phyloP scores from a whole-genome alignment of 805 yeast genomes.

The Zygosaccharomyces rouxii region DNA sequence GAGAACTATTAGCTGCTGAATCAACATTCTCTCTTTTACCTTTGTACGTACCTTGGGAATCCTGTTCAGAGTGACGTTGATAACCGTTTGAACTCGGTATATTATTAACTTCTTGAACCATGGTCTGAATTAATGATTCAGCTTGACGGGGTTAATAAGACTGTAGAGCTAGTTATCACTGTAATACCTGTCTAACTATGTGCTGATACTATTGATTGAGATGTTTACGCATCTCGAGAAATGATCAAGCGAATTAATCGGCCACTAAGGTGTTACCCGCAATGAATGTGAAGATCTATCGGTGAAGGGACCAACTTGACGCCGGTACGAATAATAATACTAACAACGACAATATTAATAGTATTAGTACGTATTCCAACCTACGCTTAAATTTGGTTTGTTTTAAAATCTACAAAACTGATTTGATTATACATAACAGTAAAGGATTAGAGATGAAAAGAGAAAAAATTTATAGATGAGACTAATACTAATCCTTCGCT shows the following conservation, averaged over 20 bases:
- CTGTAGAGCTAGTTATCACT: not conserved
- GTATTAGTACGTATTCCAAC: not conserved
- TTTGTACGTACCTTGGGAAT: constrained; percentile 1
- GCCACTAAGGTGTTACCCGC: not conserved
- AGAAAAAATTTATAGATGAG: constrained; percentile 2
- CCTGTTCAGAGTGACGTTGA: not conserved
- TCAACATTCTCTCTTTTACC: constrained; percentile 1
- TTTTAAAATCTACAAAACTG: constrained; percentile 27
- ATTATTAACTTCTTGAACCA: constrained; percentile 11
- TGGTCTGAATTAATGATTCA: not conserved
- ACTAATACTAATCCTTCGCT: constrained; percentile 25
- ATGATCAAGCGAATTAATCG: not conserved
- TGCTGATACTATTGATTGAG: not conserved
- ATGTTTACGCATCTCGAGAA: constrained; percentile 4
- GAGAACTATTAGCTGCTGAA: not conserved
- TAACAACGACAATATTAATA: not conserved
- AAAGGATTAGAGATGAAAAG: constrained; percentile 14
- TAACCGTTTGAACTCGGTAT: constrained; percentile 9
- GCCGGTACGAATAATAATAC: not conserved
- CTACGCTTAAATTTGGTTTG: constrained; percentile 14
- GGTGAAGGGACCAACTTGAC: not conserved
- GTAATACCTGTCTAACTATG: not conserved
- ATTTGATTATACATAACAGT: constrained; percentile 28
- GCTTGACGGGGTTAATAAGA: not conserved
- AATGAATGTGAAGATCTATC: not conserved